A percentile compares a stretch with the other conserved stretches of the same genome.
These are phyloP conservation scores for Neonothopanus nambi DNA, from an alignment of 1,284 basidiomycete genomes.

Conservation along the genomic window DNA sequence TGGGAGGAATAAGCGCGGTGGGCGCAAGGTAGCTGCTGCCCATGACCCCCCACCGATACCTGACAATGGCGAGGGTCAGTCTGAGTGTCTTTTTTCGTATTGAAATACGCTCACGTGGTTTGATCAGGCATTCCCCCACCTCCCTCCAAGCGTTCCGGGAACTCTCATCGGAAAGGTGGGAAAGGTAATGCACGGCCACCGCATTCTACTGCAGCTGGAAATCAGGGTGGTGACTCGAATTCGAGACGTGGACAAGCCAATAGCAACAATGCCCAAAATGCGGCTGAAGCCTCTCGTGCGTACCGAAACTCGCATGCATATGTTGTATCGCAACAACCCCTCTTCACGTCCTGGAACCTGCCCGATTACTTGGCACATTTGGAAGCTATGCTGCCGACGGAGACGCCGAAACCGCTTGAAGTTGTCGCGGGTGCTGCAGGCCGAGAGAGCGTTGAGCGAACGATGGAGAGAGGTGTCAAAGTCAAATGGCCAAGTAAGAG, in stretches of 20 bases:
- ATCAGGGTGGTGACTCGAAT: slow-evolving; percentile 41
- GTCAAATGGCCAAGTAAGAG: slow-evolving; percentile 94
- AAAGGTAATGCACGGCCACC: slow-evolving; percentile 52
- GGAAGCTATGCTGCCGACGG: slow-evolving; percentile 79
- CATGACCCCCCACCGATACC: slow-evolving; percentile 43
- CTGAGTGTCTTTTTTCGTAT: slow-evolving; percentile 21
- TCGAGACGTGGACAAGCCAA: slow-evolving; percentile 46
- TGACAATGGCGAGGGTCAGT: slow-evolving; percentile 69
- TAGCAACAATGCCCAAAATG: slow-evolving; percentile 24
- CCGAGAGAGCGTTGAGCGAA: slow-evolving; percentile 50
- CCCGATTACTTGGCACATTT: slow-evolving; percentile 94
- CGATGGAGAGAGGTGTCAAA: slow-evolving; percentile 85
- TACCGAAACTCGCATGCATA: slow-evolving; percentile 78
- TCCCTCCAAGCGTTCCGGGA: slow-evolving; percentile 42
- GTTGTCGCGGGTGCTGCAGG: slow-evolving; percentile 52
- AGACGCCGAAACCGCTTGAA: slow-evolving; percentile 74
- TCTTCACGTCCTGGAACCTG: slow-evolving; percentile 83
- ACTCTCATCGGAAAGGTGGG: slow-evolving; percentile 37
- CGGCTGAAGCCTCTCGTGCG: slow-evolving; percentile 46
- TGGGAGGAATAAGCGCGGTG: slow-evolving; percentile 43
- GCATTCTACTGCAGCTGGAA: slow-evolving; percentile 39
- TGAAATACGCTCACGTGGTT: slow-evolving; percentile 30
- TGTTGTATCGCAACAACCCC: slow-evolving; percentile 71
- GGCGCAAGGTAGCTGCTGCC: slow-evolving; percentile 41
- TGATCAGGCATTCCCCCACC: slow-evolving; percentile 21